Conservation (phyloP, 805 yeast species). For the Metschnikowia matae region DNA sequence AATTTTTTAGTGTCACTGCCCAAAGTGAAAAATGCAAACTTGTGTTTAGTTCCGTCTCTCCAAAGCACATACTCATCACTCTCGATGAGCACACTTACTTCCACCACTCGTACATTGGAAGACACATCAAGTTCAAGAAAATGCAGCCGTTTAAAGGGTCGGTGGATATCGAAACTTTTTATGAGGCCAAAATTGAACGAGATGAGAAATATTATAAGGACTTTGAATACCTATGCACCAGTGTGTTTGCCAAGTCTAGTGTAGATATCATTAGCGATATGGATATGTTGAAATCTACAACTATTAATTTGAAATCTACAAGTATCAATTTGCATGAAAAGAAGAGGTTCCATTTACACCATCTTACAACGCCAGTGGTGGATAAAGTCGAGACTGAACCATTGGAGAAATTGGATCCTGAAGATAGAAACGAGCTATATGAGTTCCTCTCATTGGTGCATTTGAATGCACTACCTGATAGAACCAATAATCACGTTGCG, state of each 20-base stretch:
- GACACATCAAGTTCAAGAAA: constrained; percentile 12
- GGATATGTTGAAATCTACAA: neutral
- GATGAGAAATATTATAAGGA: constrained; percentile 8
- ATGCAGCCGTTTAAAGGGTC: constrained; percentile 13
- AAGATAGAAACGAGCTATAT: constrained; percentile 7
- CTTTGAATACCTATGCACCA: constrained; percentile 5
- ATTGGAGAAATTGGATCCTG: neutral
- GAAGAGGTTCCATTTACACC: neutral
- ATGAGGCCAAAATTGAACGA: constrained; percentile 1
- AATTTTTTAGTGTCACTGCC: constrained; percentile 3
- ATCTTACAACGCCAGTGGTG: neutral
- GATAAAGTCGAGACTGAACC: no score
- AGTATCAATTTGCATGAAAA: no score
- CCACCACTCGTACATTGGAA: constrained; percentile 14
- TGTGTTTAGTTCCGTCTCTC: constrained; percentile 3
- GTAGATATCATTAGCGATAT: neutral
- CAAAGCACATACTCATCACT: neutral
- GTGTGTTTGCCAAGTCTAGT: constrained; percentile 7
- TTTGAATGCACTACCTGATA: constrained; percentile 12
- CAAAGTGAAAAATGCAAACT: constrained; percentile 4
- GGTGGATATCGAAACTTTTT: constrained; percentile 1
- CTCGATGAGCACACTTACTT: constrained; percentile 12
- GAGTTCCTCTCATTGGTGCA: constrained; percentile 16
- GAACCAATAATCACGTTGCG: constrained; percentile 8
- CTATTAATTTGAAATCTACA: neutral